These are phyloP conservation scores for Metschnikowia dekortorum DNA, from an alignment of 805 yeast genomes.

Conservation along the genomic window DNA sequence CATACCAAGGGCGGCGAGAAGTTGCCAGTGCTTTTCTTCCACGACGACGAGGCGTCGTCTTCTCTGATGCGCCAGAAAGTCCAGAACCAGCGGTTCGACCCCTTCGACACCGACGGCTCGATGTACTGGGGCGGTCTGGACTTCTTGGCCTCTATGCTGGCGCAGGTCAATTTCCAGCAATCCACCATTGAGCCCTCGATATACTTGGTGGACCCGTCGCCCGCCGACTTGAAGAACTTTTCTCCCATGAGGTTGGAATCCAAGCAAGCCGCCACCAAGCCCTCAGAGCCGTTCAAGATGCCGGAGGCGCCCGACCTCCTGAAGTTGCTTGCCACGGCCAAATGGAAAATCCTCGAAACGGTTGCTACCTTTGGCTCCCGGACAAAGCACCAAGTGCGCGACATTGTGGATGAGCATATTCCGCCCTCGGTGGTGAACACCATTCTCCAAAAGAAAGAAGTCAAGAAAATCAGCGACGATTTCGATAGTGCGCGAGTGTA, in stretches of 20 bases:
- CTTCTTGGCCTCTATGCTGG: slow-evolving; percentile 53
- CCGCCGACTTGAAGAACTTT: slow-evolving; percentile 59
- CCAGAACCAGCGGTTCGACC: slow-evolving; percentile 64
- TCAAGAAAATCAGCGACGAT: slow-evolving; percentile 75
- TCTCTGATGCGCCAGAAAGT: slow-evolving; percentile 58
- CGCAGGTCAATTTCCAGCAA: slow-evolving; percentile 57
- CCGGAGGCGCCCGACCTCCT: slow-evolving; percentile 25
- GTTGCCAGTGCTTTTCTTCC: slow-evolving; percentile 85
- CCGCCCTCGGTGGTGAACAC: slow-evolving; percentile 58
- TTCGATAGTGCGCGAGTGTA: slow-evolving; percentile 91
- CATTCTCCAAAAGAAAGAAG: slow-evolving; percentile 67
- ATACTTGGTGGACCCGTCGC: slow-evolving; percentile 72
- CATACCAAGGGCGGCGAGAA: slow-evolving; percentile 65
- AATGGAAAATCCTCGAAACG: slow-evolving; percentile 82
- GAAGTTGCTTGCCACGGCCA: slow-evolving; percentile 58
- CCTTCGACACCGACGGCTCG: slow-evolving; percentile 53
- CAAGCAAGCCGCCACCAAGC: background rate
- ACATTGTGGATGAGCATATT: slow-evolving; percentile 58
- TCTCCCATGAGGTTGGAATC: slow-evolving; percentile 26
- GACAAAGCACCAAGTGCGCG: slow-evolving; percentile 51
- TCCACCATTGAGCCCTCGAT: slow-evolving; percentile 71
- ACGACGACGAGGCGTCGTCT: slow-evolving; percentile 81
- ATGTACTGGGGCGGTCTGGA: slow-evolving; percentile 92
- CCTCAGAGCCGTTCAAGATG: slow-evolving; percentile 18
- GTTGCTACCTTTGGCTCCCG: slow-evolving; percentile 69